Percentiles rank a stretch among this genome's conserved stretches.
These are phyloP conservation scores for Gentiana dahurica DNA, from an alignment of 257 asterid species.

Conservation along the genomic window DNA sequence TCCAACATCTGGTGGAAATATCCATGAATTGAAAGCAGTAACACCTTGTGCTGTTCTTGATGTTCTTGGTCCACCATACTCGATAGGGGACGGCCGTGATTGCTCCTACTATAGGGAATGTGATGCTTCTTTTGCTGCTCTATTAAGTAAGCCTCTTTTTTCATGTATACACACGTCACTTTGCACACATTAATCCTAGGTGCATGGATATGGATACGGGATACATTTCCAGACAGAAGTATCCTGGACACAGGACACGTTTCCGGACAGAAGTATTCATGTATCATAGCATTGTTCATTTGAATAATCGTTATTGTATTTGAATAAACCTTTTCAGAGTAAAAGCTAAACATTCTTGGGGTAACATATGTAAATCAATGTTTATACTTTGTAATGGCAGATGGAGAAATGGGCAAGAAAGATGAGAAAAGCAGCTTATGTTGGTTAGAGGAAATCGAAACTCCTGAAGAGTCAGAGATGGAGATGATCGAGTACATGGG, in stretches of 20 bases:
- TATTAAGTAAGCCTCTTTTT: slow-evolving; percentile 19
- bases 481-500: slow-evolving; percentile 62
- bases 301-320: not conserved
- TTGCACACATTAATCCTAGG: not conserved
- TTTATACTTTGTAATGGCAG: slow-evolving; percentile 18
- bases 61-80: slow-evolving; percentile 78
- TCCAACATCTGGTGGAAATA: slow-evolving; percentile 90
- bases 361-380: not conserved
- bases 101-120: slow-evolving; percentile 37
- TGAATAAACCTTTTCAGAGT: too few species aligned
- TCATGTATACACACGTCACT: not conserved
- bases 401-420: slow-evolving; percentile 13
- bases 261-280: not conserved
- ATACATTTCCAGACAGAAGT: not conserved
- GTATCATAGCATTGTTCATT: not conserved
- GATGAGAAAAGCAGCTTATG: slow-evolving; percentile 26
- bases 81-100: slow-evolving; percentile 59
- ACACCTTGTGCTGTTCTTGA: slow-evolving; percentile 83
- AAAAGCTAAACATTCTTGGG: not conserved
- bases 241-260: not conserved
- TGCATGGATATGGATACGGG: not conserved
- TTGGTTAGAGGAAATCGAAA: slow-evolving; percentile 58
- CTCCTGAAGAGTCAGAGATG: slow-evolving; percentile 67
- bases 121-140: slow-evolving; percentile 25
- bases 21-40: slow-evolving; percentile 68